Conservation (phyloP, 176 grass and related monocot genomes). For the Urochloa ruziziensis region DNA sequence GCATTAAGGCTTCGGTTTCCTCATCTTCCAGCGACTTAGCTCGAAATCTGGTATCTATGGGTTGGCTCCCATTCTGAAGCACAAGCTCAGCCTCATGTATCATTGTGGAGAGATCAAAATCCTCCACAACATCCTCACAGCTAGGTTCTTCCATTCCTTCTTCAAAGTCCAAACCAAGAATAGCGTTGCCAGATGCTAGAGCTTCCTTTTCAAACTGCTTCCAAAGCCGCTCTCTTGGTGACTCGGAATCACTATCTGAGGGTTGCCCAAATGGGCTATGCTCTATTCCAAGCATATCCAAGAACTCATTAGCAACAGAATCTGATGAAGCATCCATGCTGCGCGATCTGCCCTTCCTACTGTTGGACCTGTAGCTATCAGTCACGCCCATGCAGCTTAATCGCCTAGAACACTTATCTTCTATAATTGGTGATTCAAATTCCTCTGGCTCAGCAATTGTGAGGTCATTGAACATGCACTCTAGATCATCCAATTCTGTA, state of each 20-base stretch:
- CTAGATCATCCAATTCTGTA: slow-evolving; percentile 45
- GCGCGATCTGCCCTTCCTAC: slow-evolving; percentile 51
- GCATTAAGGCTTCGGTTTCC: slow-evolving; percentile 94
- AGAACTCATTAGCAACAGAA: slow-evolving; percentile 78
- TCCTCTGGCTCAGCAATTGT: slow-evolving; percentile 46
- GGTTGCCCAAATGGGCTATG: slow-evolving; percentile 64
- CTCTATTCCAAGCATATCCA: slow-evolving; percentile 84
- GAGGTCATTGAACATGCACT: slow-evolving; percentile 55
- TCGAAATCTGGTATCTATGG: slow-evolving; percentile 40
- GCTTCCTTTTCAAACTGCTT: slow-evolving; percentile 95
- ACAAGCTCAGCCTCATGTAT: slow-evolving; percentile 70
- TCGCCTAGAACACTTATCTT: slow-evolving; percentile 46
- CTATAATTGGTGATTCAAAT: slow-evolving; percentile 45
- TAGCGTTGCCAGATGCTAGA: slow-evolving; percentile 50
- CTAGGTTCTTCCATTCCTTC: slow-evolving; percentile 34
- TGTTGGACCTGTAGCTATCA: slow-evolving; percentile 38
- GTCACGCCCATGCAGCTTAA: slow-evolving; percentile 42
- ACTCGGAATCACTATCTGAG: slow-evolving; percentile 64
- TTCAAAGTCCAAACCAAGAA: slow-evolving; percentile 67
- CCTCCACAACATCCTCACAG: slow-evolving; percentile 40
- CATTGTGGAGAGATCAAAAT: slow-evolving; percentile 70
- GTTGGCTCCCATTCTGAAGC: slow-evolving; percentile 51
- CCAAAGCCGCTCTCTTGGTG: slow-evolving; percentile 83
- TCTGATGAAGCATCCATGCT: slow-evolving; percentile 75
- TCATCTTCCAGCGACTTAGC: slow-evolving; percentile 80